A percentile compares a stretch with the other conserved stretches of the same genome.
phyloP scores from a whole-genome alignment of 306 rosid genomes.

The Quercus bicolor region DNA sequence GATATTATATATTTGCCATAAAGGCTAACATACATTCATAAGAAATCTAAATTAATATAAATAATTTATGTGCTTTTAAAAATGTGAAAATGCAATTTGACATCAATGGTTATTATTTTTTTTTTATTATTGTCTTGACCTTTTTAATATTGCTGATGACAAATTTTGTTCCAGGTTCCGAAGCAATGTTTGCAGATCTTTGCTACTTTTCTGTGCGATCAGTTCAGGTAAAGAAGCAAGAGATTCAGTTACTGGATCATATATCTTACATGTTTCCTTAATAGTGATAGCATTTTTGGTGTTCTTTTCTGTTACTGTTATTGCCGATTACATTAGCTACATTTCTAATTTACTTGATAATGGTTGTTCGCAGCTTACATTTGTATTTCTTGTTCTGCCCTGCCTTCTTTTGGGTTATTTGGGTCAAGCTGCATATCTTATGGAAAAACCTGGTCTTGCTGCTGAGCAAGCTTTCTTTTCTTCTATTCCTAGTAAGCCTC shows the following conservation, averaged over 20 bases:
- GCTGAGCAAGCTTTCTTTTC: conserved; percentile 68
- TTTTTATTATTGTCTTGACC: neutral
- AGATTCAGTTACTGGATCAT: neutral
- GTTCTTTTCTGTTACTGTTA: conserved; percentile 11
- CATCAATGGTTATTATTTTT: neutral
- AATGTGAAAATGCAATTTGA: neutral
- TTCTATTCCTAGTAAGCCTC: conserved; percentile 77
- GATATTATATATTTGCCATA: too few relatives aligned
- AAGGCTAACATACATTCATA: too few relatives aligned
- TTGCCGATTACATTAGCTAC: conserved; percentile 3
- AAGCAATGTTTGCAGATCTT: conserved; percentile 99
- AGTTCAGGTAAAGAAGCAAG: conserved; percentile 68
- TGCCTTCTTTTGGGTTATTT: conserved; percentile 92
- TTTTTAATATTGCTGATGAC: conserved; percentile 15
- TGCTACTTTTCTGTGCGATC: conserved; percentile 92
- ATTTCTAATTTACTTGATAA: conserved; percentile 18
- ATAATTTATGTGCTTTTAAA: neutral
- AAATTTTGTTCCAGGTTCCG: conserved; percentile 71
- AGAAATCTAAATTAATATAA: neutral
- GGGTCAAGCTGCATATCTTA: conserved; percentile 99
- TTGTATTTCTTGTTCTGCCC: conserved; percentile 89
- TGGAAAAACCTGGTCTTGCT: conserved; percentile 57
- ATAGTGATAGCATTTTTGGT: neutral
- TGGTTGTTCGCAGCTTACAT: conserved; percentile 75
- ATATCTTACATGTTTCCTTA: neutral